phyloP scores from a whole-genome alignment of 2,329 filamentous ascomycete genomes.

The Fusarium sp. region DNA sequence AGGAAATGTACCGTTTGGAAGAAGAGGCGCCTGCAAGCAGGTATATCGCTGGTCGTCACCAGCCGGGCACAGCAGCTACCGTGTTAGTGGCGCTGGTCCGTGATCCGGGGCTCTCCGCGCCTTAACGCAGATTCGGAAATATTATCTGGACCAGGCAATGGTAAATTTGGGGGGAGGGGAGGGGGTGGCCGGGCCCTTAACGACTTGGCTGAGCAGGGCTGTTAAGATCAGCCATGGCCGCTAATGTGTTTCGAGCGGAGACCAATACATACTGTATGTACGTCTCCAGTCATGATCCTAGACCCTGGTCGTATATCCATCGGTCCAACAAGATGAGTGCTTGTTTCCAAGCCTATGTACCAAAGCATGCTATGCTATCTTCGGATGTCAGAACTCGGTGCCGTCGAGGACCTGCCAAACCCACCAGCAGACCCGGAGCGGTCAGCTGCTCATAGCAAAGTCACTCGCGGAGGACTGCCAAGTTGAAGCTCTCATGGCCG shows the following conservation, averaged over 20 bases:
- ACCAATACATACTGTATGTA: constrained; percentile 42
- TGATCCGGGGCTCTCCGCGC: constrained; percentile 56
- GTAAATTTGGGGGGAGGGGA: constrained; percentile 48
- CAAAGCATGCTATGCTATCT: constrained; percentile 13
- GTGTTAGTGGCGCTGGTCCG: constrained; percentile 49
- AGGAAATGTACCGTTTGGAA: constrained; percentile 40
- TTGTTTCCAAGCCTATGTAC: constrained; percentile 37
- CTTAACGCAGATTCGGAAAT: constrained; percentile 60
- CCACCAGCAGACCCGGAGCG: constrained; percentile 9
- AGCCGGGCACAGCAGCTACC: constrained; percentile 45
- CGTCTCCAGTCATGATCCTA: constrained; percentile 41
- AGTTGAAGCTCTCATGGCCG: neutral
- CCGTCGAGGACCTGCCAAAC: constrained; percentile 18
- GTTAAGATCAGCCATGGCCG: constrained; percentile 53
- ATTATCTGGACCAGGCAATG: constrained; percentile 56
- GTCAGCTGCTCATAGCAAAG: constrained; percentile 5
- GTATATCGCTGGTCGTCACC: constrained; percentile 48
- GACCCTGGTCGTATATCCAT: constrained; percentile 39
- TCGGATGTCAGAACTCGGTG: constrained; percentile 34
- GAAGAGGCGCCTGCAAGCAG: constrained; percentile 44
- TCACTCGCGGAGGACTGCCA: constrained; percentile 1
- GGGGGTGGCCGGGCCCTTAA: constrained; percentile 52
- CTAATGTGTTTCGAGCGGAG: constrained; percentile 55
- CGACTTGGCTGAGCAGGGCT: constrained; percentile 50
- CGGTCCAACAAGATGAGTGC: constrained; percentile 34